phyloP scores from a whole-genome alignment of 2,329 filamentous ascomycete species.

The Scolecobasidium constrictum region DNA sequence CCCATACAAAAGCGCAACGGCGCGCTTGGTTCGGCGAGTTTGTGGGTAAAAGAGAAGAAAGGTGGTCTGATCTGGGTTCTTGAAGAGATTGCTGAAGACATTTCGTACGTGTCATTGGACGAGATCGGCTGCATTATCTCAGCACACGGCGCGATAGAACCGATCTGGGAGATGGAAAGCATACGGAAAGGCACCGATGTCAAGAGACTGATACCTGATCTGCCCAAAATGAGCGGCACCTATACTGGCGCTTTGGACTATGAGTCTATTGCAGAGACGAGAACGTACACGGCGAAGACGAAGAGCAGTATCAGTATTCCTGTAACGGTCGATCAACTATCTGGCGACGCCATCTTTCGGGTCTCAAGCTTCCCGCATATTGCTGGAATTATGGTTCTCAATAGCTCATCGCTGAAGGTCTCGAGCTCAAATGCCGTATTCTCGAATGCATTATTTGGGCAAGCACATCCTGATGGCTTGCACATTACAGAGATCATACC shows the following conservation, averaged over 20 bases:
- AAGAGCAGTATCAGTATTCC: slow-evolving; percentile 71
- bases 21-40: slow-evolving; percentile 77
- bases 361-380: slow-evolving; percentile 96
- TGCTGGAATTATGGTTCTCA: slow-evolving; percentile 87
- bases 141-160: slow-evolving; percentile 63
- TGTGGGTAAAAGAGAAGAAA: slow-evolving; percentile 98
- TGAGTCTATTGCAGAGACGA: slow-evolving; percentile 57
- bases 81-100: slow-evolving; percentile 94
- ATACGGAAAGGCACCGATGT: slow-evolving; percentile 61
- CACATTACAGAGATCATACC: slow-evolving; percentile 73
- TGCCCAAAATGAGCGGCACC: slow-evolving; percentile 66
- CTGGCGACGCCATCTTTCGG: slow-evolving; percentile 59
- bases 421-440: slow-evolving; percentile 94
- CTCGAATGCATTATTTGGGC: slow-evolving; percentile 81
- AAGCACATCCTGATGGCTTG: slow-evolving; percentile 71
- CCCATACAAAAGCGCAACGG: slow-evolving; percentile 96
- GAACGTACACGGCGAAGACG: slow-evolving; percentile 78
- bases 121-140: slow-evolving; percentile 63
- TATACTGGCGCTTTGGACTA: slow-evolving; percentile 68
- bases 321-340: slow-evolving; percentile 64
- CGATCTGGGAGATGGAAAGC: slow-evolving; percentile 72
- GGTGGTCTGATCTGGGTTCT: slow-evolving; percentile 93
- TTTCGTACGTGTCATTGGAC: slow-evolving; percentile 66
- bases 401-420: slow-evolving; percentile 66
- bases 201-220: slow-evolving; percentile 65